Evolutionary conservation across 225 moss, liverwort and hornwort species (phyloP).

Genomic region (Climacium dendroides): DNA sequence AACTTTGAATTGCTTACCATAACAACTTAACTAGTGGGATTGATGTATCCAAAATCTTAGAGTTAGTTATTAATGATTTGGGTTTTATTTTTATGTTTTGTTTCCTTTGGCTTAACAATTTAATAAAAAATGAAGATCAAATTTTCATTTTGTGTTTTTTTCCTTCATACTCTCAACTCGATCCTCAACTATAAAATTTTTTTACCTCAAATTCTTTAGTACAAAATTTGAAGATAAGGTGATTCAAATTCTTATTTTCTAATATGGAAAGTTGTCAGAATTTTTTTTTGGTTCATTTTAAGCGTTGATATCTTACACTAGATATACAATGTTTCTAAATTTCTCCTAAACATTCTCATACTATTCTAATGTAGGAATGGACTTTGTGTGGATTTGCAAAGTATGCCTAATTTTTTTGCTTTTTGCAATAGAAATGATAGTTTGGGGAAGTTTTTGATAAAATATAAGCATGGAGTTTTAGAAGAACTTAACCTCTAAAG

Average conservation of each 20-base stretch:
- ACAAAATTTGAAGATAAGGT: background rate
- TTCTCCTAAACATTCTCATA: background rate
- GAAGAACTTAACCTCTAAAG: too few relatives aligned
- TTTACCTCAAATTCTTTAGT: too few relatives aligned
- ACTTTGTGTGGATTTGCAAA: background rate
- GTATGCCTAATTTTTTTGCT: too few relatives aligned
- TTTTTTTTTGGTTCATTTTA: too few relatives aligned
- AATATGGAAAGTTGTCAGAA: too few relatives aligned
- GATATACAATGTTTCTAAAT: background rate
- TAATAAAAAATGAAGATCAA: too few relatives aligned
- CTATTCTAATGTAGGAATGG: fast-evolving
- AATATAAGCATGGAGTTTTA: too few relatives aligned
- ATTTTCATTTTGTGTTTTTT: background rate
- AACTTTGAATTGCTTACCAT: background rate
- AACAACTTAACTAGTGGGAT: background rate
- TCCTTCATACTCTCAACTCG: fast-evolving
- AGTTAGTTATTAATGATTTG: background rate
- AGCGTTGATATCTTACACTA: too few relatives aligned
- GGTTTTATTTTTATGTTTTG: background rate
- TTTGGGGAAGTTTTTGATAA: too few relatives aligned
- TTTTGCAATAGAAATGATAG: too few relatives aligned
- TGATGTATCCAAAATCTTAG: background rate
- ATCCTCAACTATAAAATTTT: background rate
- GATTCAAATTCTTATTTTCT: too few relatives aligned
- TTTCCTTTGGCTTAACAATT: background rate